Percentiles rank a stretch among this genome's conserved stretches.
phyloP scores from a whole-genome alignment of 495 filamentous ascomycete genomes.

The Margaritispora aquatica region DNA sequence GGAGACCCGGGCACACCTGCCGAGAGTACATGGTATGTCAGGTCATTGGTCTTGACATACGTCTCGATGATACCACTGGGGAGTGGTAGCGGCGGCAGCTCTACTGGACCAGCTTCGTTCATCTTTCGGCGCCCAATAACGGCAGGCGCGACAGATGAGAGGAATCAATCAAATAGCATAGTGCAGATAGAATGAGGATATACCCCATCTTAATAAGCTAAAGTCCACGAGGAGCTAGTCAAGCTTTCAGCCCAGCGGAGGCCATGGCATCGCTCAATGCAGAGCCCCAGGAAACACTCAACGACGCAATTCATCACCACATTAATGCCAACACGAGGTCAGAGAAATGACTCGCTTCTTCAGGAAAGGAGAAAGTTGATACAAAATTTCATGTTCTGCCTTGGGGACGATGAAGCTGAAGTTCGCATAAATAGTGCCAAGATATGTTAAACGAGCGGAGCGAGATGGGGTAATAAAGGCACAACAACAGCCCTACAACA shows the following conservation, averaged over 20 bases:
- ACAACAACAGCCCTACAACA: neutral
- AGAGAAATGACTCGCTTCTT: neutral
- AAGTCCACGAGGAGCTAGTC: neutral
- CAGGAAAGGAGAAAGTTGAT: neutral
- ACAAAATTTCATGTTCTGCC: neutral
- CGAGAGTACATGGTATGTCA: conserved; percentile 6
- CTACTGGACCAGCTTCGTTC: neutral
- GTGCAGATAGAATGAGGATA: neutral
- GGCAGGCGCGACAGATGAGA: neutral
- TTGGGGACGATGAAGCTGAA: neutral
- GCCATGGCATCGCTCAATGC: neutral
- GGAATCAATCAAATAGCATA: neutral
- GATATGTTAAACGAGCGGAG: neutral
- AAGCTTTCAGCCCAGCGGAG: neutral
- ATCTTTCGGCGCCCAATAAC: neutral
- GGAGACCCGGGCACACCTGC: neutral
- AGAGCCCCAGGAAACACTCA: neutral
- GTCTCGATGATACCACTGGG: conserved; percentile 1
- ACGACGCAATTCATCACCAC: neutral
- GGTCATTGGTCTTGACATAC: conserved; percentile 2
- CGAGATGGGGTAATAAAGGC: neutral
- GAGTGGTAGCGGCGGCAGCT: conserved; percentile 3
- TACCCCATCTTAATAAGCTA: neutral
- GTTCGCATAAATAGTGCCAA: neutral
- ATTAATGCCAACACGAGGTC: neutral